Evolutionary conservation across 2,329 filamentous ascomycete species (phyloP).

Genomic region (Decorospora gaudefroyi): DNA sequence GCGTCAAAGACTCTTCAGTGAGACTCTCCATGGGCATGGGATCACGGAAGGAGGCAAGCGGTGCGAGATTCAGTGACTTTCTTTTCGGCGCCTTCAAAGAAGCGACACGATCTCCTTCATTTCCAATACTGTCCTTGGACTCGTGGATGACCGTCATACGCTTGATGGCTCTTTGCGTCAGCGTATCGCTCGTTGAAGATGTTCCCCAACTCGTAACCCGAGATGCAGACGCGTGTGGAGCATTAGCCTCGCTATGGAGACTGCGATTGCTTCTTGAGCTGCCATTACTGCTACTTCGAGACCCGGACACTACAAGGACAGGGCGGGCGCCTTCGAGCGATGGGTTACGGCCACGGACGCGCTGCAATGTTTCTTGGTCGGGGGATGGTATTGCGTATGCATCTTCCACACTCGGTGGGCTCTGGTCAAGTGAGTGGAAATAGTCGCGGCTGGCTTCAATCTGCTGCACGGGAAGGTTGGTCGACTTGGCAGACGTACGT

Average conservation of each 20-base stretch:
- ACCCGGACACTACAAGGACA: constrained; percentile 20
- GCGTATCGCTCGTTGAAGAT: constrained; percentile 62
- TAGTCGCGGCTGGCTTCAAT: constrained; percentile 53
- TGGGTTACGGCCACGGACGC: constrained; percentile 34
- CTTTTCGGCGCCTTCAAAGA: constrained; percentile 14
- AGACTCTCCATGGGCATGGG: constrained; percentile 40
- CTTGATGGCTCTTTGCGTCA: constrained; percentile 58
- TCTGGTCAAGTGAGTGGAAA: constrained; percentile 33
- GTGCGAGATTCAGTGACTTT: constrained; percentile 27
- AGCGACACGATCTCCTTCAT: constrained; percentile 24
- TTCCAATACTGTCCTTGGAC: constrained; percentile 46
- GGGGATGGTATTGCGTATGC: constrained; percentile 44
- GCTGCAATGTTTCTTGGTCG: constrained; percentile 55
- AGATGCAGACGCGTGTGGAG: constrained; percentile 57
- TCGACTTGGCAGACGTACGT: constrained; percentile 39
- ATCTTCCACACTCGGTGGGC: constrained; percentile 28
- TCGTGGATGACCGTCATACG: constrained; percentile 69
- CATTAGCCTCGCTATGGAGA: constrained; percentile 47
- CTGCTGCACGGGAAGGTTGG: constrained; percentile 58
- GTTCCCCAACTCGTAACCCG: constrained; percentile 74
- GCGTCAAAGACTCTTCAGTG: constrained; percentile 29
- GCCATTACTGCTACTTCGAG: constrained; percentile 29
- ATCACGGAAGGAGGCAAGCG: constrained; percentile 37
- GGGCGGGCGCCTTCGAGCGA: constrained; percentile 25
- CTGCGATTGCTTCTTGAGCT: constrained; percentile 35